Base-by-base conservation (phyloP, 495 filamentous ascomycete genomes). In the Penicillium canariense region DNA sequence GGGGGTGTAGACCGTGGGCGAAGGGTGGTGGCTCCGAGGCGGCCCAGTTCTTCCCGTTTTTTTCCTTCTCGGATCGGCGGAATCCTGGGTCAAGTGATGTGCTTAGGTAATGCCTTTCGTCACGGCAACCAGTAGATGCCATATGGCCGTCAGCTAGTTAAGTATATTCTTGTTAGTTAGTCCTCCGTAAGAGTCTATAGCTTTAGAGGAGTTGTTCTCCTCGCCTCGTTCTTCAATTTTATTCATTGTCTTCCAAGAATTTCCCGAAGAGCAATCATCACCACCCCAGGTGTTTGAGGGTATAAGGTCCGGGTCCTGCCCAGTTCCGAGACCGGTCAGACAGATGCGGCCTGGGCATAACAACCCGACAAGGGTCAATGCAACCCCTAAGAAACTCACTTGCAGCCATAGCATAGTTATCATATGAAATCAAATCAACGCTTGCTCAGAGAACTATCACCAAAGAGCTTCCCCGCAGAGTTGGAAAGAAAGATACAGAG, bases 61-160 rank as follows among this genome's bases (percentile, higher is more conserved):
- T 73, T 67, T 64, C 62, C 69, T 70, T 74, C 60, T 74, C 72
- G 71, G 72, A 65, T 70, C 68, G 60, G 60, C 70, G 71, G 72
- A 67, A 70, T 59, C 50, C 51, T 38, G 50, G 45, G 59, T 67
- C 65, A 67, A 56, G 56, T 70, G 60, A 62, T 53, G 63, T 47
- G 66, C 63, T 73, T 68, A 75, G 50, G 48, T 65, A 58, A 67
- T 64, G 56, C 56, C 58, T 69, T 72, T 73, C 68, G 67, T 72
- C 66, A 68, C 64, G 62, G 72, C 70, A 73, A 71, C 68, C 54
- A 50, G 7, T 44, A 8, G 11, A 26, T n/a, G n/a, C 14, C 7
- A 43, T 20, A 7, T 18, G 9, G 10, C 18, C 11, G 30, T 32
- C 22, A 12, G 34, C 17, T 17, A 45, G 35, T 48, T 35, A 22